Evolutionary conservation across 2,329 filamentous ascomycete genomes (phyloP).

Genomic region (Nigrospora osmanthi): DNA sequence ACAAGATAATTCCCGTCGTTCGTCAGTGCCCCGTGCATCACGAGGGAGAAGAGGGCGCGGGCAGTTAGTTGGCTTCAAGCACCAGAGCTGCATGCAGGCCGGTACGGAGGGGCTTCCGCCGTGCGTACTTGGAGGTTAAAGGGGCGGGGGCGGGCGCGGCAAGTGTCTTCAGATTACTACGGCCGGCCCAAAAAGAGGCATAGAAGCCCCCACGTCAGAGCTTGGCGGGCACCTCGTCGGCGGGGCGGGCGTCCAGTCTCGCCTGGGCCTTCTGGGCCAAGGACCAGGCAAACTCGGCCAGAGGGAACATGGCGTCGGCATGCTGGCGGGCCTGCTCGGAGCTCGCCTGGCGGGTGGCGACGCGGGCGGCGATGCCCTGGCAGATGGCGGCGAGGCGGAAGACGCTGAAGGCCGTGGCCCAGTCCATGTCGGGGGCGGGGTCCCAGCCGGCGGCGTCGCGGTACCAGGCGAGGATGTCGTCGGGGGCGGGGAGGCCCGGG

Average conservation of each 20-base stretch:
- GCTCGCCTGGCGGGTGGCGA: slow-evolving; percentile 80
- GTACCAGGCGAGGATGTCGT: slow-evolving; percentile 60
- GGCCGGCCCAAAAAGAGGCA: too few relatives aligned
- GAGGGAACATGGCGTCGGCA: slow-evolving; percentile 58
- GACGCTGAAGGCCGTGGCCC: slow-evolving; percentile 55
- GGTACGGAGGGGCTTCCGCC: neutral
- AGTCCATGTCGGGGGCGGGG: slow-evolving; percentile 42
- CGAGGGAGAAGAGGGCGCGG: too few relatives aligned
- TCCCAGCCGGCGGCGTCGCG: slow-evolving; percentile 63
- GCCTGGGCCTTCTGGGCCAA: slow-evolving; percentile 42
- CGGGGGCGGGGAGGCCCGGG: slow-evolving; percentile 42
- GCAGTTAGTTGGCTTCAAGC: too few relatives aligned
- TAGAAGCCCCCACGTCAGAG: too few relatives aligned
- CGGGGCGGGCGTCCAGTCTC: too few relatives aligned
- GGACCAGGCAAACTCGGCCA: slow-evolving; percentile 74
- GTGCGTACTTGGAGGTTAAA: too few relatives aligned
- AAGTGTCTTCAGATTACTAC: too few relatives aligned
- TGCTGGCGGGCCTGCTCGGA: slow-evolving; percentile 73
- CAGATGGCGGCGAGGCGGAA: slow-evolving; percentile 55
- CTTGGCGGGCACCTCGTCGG: too few relatives aligned
- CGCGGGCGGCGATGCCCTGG: slow-evolving; percentile 88
- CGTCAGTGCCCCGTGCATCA: too few relatives aligned
- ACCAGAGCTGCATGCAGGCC: neutral
- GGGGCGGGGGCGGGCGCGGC: too few relatives aligned
- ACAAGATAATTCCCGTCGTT: too few relatives aligned